A percentile compares a stretch with the other conserved stretches of the same genome.
Conservation (phyloP, 768 basidiomycete genomes). For the Rhizopogon roseolus region DNA sequence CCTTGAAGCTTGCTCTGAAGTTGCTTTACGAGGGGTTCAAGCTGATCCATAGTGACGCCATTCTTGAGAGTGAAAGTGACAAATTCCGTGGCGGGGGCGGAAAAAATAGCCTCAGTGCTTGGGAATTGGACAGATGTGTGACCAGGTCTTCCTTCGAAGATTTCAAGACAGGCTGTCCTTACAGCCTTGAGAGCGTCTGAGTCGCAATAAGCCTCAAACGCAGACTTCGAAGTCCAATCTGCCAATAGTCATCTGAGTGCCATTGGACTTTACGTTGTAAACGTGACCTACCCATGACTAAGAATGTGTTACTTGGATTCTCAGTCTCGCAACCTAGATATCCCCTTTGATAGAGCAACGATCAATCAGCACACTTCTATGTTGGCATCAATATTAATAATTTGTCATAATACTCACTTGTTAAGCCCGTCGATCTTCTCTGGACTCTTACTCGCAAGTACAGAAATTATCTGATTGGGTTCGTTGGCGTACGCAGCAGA, state of each 20-base stretch:
- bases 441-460: constrained; percentile 5
- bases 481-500: constrained; percentile 13
- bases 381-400: too few relatives aligned
- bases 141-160: constrained; percentile 15
- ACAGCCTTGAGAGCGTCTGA: constrained; percentile 3
- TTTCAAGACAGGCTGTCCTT: constrained; percentile 2
- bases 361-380: background rate
- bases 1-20: constrained; percentile 17
- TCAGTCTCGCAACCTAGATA: constrained; percentile 26
- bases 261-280: constrained; percentile 4
- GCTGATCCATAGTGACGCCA: constrained; percentile 12
- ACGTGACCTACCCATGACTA: constrained; percentile 13
- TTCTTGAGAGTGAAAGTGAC: constrained; percentile 28
- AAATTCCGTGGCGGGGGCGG: constrained; percentile 27
- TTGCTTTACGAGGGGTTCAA: constrained; percentile 17
- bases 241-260: background rate
- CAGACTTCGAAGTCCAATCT: constrained; percentile 24
- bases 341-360: constrained; percentile 14
- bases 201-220: constrained; percentile 10
- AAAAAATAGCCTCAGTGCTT: constrained; percentile 11
- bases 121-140: constrained; percentile 18
- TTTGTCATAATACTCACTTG: constrained; percentile 8
- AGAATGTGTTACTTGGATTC: constrained; percentile 21
- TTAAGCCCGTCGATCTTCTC: constrained; percentile 14
- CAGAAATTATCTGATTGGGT: constrained; percentile 11